Evolutionary conservation across 352 stramenopile genomes (phyloP), one percentile per base, ranked within the genome.

Genomic region (Phytophthora sp.): DNA sequence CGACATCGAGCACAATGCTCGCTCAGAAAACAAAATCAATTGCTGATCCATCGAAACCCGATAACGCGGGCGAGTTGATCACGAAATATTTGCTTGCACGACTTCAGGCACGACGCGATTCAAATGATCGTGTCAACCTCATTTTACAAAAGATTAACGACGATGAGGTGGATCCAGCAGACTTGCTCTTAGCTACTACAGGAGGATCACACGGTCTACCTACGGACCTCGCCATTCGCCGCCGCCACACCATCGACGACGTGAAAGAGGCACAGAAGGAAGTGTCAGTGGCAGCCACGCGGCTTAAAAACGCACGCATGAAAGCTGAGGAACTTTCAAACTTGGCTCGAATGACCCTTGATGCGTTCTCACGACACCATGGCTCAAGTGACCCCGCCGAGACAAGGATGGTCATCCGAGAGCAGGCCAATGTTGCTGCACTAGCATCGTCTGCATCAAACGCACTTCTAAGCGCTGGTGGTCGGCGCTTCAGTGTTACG

Each of bases 221-320:
- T 0, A 79, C 62, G 2, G 81, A 95, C 17, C 64, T 92, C 9
- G 65, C 54, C 7, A 66, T 85, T 23, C 87, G 87, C 9, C 83
- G 85, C 56, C 87, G 87, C 24, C 87, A 94, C 54, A 92, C 87
- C 20, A 85, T 88, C 50, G 87, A 94, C 44, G 84, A 94, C 21
- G 83, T 92, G 18, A 88, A 91, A 41, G 75, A 82, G 6, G 83
- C 82, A 0, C 79, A 94, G 46, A 92, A 90, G 26, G 77, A 90
- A 18, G 77, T 92, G 4, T 76, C 81, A 0, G 72, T 87, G 18
- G 83, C 86, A 31, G 73, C 83, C 0, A 66, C 77, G n/a, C 78
- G 89, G 49, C 74, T 95, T 43, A 92, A 89, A 63, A 82, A 91
- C 24, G 84, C 84, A 18, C 77, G 84, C 3, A 69, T 87, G 6